Evolutionary conservation across 202 grass and related monocot genomes (phyloP).

Genomic region (Panicum hallii): DNA sequence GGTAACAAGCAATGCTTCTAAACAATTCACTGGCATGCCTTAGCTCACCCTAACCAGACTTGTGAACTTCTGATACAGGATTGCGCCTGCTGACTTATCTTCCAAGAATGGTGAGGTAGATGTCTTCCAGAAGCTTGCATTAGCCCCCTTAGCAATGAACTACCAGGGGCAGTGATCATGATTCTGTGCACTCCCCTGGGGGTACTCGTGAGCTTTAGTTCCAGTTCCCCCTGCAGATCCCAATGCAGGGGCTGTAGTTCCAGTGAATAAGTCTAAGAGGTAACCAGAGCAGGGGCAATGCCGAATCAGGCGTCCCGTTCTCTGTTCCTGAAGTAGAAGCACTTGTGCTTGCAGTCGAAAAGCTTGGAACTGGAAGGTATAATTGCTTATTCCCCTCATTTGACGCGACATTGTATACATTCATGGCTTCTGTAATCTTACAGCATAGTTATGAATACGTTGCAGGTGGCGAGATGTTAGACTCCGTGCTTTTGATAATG

Average conservation of each 20-base stretch:
- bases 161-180: slow-evolving; percentile 71
- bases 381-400: slow-evolving; percentile 47
- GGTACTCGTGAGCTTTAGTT: slow-evolving; percentile 58
- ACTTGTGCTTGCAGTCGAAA: slow-evolving; percentile 92
- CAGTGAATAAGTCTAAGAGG: slow-evolving; percentile 73
- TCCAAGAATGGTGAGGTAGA: slow-evolving; percentile 51
- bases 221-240: slow-evolving; percentile 50
- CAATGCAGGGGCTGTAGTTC: slow-evolving; percentile 64
- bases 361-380: slow-evolving; percentile 99
- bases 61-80: slow-evolving; percentile 50
- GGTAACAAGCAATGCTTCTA: slow-evolving; percentile 53
- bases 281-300: slow-evolving; percentile 75
- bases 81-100: slow-evolving; percentile 49
- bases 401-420: background rate
- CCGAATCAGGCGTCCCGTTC: slow-evolving; percentile 90
- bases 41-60: slow-evolving; percentile 23
- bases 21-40: slow-evolving; percentile 22
- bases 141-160: slow-evolving; percentile 58
- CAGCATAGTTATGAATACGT: slow-evolving; percentile 43
- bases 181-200: slow-evolving; percentile 66
- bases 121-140: slow-evolving; percentile 56
- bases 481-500: slow-evolving; percentile 85
- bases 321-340: slow-evolving; percentile 97
- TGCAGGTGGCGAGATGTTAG: slow-evolving; percentile 98
- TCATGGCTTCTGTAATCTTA: slow-evolving; percentile 34